Evolutionary conservation across 1,284 basidiomycete species (phyloP).

Genomic region (Somion occarium): DNA sequence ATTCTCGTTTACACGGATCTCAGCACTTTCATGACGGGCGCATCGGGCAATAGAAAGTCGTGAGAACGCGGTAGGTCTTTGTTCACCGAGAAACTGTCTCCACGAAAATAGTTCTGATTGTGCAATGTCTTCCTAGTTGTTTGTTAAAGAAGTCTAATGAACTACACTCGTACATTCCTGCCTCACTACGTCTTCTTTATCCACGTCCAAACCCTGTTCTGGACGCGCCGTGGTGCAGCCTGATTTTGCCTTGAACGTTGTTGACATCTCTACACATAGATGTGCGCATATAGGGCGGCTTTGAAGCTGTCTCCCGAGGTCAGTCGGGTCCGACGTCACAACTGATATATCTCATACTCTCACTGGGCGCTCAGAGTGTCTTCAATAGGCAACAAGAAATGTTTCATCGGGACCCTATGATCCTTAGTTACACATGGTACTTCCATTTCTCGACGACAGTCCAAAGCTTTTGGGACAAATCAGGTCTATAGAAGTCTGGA

Average conservation of each 20-base stretch:
- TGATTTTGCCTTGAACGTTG: neutral
- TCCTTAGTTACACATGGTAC: constrained; percentile 1
- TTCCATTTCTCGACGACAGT: neutral
- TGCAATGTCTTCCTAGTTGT: no score
- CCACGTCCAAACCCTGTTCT: neutral
- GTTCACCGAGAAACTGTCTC: neutral
- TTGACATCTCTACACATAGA: neutral
- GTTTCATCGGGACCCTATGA: constrained; percentile 2
- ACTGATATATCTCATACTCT: neutral
- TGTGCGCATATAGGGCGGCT: neutral
- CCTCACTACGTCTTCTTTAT: neutral
- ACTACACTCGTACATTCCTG: neutral
- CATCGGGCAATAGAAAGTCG: neutral
- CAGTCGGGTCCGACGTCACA: neutral
- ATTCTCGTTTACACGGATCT: neutral
- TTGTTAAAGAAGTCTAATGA: no score
- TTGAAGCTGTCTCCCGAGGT: neutral
- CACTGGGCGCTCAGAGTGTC: no score
- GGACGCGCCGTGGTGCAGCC: neutral
- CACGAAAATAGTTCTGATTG: no score
- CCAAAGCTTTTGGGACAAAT: neutral
- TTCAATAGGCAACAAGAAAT: neutral
- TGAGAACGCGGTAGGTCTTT: neutral
- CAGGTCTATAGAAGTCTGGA: no score
- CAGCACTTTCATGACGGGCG: neutral